Base-by-base conservation (phyloP, 2,329 filamentous ascomycete species). In the Paraphaeosphaeria sporulosa region DNA sequence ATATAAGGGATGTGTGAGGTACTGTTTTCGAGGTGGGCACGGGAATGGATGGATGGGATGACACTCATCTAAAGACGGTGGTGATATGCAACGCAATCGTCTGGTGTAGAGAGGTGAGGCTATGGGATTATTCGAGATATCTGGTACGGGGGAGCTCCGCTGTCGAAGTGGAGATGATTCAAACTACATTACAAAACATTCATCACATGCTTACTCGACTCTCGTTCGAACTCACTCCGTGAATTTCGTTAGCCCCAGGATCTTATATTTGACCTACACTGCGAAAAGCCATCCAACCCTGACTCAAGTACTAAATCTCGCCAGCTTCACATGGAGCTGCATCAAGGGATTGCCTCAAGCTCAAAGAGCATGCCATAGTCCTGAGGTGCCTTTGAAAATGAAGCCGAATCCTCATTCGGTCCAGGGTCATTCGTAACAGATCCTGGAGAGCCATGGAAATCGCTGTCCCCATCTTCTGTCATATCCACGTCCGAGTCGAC, bases 281-380 rank as follows among this genome's bases (percentile, higher is more conserved):
- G 12, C 36, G 17, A 40, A 15, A 40, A 13, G 6, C 13, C 36
- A 1, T n/a, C 8, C 36, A 2, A 40, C 13, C 10, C 15, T 17
- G 17, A 40, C 1, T 9, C 34, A 4, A 38, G 34, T 38, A 17
- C 34, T 12, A 38, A 7, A 38, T 3, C 17, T 6, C 36, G 23
- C 7, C 44, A 47, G 19, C 15, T 30, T 30, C 4, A 3, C 23
- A 17, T 19, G 23, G 7, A 13, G 25, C 4, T 47, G 15, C 13
- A 47, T 47, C 19, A 47, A 15, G 44, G 44, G 19, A 47, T 47
- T 0, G 10, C 21, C 17, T 47, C 44, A 47, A 47, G 44, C 44
- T 47, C 44, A 7, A 47, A 47, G 44, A 47, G 44, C 44, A 47
- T 47, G 17, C 23, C 44, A 30, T 47, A 19, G 7, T 47, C 44